Conservation (phyloP, 2,329 filamentous ascomycete species). For the Cladosporium sp. region DNA sequence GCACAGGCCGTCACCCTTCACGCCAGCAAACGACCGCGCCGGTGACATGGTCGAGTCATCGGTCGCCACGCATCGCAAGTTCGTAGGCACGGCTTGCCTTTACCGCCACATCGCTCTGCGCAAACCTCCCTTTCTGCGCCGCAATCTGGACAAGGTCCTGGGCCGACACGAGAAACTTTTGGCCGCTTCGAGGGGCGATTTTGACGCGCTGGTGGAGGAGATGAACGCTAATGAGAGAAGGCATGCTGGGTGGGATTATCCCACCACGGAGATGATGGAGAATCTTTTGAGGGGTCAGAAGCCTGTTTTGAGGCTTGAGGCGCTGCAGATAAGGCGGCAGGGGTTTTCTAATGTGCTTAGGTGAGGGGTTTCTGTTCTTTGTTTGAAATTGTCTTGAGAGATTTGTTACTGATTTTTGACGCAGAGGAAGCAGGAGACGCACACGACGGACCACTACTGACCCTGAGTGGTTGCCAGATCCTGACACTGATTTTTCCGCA, state of each 20-base stretch:
- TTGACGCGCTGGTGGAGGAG: constrained; percentile 7
- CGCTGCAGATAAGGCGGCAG: constrained; percentile 14
- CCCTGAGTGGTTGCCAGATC: constrained; percentile 21
- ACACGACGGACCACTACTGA: constrained; percentile 1
- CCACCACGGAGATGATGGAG: constrained; percentile 26
- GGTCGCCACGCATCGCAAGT: constrained; percentile 12
- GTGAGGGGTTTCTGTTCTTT: background rate
- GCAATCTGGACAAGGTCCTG: constrained; percentile 28
- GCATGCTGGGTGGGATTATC: constrained; percentile 24
- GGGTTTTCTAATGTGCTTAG: background rate
- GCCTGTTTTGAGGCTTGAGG: constrained; percentile 20
- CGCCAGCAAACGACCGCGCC: background rate
- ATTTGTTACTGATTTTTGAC: background rate
- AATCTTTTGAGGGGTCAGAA: constrained; percentile 21
- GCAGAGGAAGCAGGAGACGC: background rate
- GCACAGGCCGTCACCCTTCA: too few species aligned
- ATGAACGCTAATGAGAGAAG: constrained; percentile 14
- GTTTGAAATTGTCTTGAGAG: background rate
- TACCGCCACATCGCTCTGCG: constrained; percentile 15
- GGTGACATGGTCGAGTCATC: constrained; percentile 18
- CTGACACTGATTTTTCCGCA: constrained; percentile 15
- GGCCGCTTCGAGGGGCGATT: constrained; percentile 1
- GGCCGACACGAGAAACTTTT: constrained; percentile 24
- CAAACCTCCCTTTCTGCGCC: constrained; percentile 23
- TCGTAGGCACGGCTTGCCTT: constrained; percentile 17